phyloP scores from a whole-genome alignment of 2,329 filamentous ascomycete species.

The Clarireedia paspali region DNA sequence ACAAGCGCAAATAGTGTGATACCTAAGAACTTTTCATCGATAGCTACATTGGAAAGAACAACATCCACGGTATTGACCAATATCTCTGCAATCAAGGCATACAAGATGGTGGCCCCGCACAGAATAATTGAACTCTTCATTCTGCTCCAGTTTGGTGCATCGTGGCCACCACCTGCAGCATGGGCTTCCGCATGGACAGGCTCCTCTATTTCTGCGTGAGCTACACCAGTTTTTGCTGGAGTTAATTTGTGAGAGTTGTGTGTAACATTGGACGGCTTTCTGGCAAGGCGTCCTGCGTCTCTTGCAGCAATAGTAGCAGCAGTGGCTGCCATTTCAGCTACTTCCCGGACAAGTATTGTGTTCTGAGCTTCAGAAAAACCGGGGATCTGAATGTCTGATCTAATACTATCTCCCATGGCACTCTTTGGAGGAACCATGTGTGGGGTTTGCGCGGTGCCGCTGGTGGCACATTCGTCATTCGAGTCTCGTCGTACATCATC shows the following conservation, averaged over 20 bases:
- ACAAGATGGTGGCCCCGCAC: constrained; percentile 79
- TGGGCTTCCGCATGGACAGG: constrained; percentile 31
- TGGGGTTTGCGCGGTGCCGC: constrained; percentile 45
- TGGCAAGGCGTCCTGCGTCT: constrained; percentile 54
- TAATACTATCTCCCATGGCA: constrained; percentile 36
- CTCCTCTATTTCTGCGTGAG: constrained; percentile 23
- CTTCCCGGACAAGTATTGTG: constrained; percentile 70
- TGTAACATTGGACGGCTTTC: constrained; percentile 40
- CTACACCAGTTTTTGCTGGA: constrained; percentile 28
- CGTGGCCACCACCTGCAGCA: constrained; percentile 62
- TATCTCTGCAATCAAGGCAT: constrained; percentile 96
- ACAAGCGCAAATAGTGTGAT: constrained; percentile 96
- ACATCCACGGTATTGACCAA: constrained; percentile 94
- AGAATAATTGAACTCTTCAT: constrained; percentile 85
- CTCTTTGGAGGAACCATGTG: constrained; percentile 71
- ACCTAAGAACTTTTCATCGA: constrained; percentile 95
- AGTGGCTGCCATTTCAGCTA: constrained; percentile 89
- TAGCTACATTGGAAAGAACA: constrained; percentile 81
- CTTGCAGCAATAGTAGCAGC: constrained; percentile 81
- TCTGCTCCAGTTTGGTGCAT: constrained; percentile 97
- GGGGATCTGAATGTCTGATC: constrained; percentile 46
- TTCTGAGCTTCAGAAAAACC: constrained; percentile 79
- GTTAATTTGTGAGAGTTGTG: constrained; percentile 24
- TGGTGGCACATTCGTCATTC: constrained; percentile 26
- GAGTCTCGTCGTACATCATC: constrained; percentile 38